A percentile compares a stretch with the other conserved stretches of the same genome.
Conservation (phyloP, 495 filamentous ascomycete genomes). For the Diplogelasinospora grovesii region DNA sequence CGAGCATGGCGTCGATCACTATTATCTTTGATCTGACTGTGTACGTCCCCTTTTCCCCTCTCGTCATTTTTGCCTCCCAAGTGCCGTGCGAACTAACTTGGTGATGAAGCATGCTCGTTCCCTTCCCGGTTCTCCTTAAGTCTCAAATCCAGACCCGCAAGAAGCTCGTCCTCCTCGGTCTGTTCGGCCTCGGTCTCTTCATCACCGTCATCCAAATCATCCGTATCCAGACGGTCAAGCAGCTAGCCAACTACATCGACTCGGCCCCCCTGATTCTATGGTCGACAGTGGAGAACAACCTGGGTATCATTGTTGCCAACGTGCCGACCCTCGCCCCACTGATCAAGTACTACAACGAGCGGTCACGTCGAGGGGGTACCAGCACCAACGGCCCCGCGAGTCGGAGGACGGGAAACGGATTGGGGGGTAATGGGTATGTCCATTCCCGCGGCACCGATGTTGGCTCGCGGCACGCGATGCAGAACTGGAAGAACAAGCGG, state of each 20-base stretch:
- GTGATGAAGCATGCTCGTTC: slow-evolving; percentile 33
- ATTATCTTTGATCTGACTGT: slow-evolving; percentile 45
- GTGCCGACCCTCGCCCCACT: slow-evolving; percentile 46
- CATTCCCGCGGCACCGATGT: slow-evolving; percentile 40
- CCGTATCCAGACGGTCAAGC: slow-evolving; percentile 44
- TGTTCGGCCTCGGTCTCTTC: slow-evolving; percentile 49
- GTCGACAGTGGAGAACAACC: slow-evolving; percentile 45
- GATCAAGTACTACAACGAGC: slow-evolving; percentile 34
- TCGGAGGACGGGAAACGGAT: too few species aligned
- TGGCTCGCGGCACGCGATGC: slow-evolving; percentile 16
- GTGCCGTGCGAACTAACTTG: too few species aligned
- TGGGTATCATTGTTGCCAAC: slow-evolving; percentile 45
- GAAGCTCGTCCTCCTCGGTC: slow-evolving; percentile 36
- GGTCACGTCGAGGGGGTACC: slow-evolving; percentile 6
- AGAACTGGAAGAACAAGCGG: slow-evolving; percentile 12
- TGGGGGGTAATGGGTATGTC: too few species aligned
- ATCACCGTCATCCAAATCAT: slow-evolving; percentile 49
- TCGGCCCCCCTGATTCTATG: slow-evolving; percentile 42
- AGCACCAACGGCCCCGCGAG: slow-evolving; percentile 10
- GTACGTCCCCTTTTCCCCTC: slow-evolving; percentile 19
- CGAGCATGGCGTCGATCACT: slow-evolving; percentile 30
- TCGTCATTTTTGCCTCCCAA: slow-evolving; percentile 1
- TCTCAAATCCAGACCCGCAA: slow-evolving; percentile 32
- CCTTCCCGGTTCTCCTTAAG: slow-evolving; percentile 44
- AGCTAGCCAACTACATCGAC: slow-evolving; percentile 38